Percentiles rank a stretch among this genome's conserved stretches.
phyloP scores from a whole-genome alignment of 371 early-diverging fungal species.

The Apophysomyces elegans region DNA sequence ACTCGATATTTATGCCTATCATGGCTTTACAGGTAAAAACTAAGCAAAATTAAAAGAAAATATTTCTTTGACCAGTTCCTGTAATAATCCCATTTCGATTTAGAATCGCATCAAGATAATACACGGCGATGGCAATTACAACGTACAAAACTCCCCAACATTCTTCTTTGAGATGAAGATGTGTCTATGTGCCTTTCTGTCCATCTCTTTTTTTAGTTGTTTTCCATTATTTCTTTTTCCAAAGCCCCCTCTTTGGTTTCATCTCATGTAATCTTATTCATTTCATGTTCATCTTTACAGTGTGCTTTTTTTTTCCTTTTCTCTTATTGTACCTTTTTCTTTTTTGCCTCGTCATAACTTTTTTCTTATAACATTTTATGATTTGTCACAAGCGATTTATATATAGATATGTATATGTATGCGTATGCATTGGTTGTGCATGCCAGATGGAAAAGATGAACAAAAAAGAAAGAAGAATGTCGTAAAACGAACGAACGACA shows the following conservation, averaged over 20 bases:
- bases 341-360: background rate
- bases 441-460: too few species aligned
- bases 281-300: background rate
- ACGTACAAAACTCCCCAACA: background rate
- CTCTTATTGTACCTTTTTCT: background rate
- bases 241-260: background rate
- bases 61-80: too few species aligned
- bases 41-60: background rate
- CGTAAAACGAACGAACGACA: too few species aligned
- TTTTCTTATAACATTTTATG: background rate
- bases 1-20: conserved; percentile 30
- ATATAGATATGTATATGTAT: conserved; percentile 3
- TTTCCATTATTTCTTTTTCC: background rate
- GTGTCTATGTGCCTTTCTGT: too few species aligned
- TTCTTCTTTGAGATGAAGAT: background rate
- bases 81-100: background rate
- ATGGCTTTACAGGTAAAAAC: conserved; percentile 27
- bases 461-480: too few species aligned
- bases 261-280: conserved; percentile 10
- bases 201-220: too few species aligned
- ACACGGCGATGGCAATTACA: conserved; percentile 8
- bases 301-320: background rate
- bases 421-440: background rate
- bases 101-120: conserved; percentile 3
- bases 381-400: conserved; percentile 3